Conservation (phyloP, 148 eudicot genomes). For the Gaultheria prostrata region DNA sequence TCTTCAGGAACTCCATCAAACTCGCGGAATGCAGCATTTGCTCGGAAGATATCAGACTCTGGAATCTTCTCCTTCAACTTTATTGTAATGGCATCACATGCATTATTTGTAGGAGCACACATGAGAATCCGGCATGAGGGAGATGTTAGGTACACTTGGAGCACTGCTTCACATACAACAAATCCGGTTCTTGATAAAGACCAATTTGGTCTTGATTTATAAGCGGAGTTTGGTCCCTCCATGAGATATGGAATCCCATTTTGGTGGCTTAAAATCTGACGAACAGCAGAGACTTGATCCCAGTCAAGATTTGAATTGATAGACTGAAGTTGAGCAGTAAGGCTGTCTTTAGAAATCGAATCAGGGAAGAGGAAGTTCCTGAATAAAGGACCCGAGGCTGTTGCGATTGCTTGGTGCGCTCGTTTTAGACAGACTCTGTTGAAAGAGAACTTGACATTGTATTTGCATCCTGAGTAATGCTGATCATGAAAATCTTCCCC, state of each 20-base stretch:
- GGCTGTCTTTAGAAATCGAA: neutral
- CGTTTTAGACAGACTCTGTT: slow-evolving; percentile 30
- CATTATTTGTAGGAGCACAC: slow-evolving; percentile 17
- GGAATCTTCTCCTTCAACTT: slow-evolving; percentile 15
- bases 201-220: neutral
- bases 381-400: slow-evolving; percentile 15
- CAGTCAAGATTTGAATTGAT: neutral
- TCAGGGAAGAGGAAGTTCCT: slow-evolving; percentile 26
- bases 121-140: slow-evolving; percentile 23
- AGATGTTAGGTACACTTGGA: slow-evolving; percentile 10
- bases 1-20: slow-evolving; percentile 27
- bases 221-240: slow-evolving; percentile 10
- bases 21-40: slow-evolving; percentile 35
- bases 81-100: slow-evolving; percentile 21
- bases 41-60: slow-evolving; percentile 23
- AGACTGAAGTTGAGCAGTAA: neutral
- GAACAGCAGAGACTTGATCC: slow-evolving; percentile 13
- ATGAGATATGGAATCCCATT: slow-evolving; percentile 16
- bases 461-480: slow-evolving; percentile 17
- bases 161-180: slow-evolving; percentile 12
- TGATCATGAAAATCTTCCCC: slow-evolving; percentile 25
- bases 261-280: slow-evolving; percentile 15
- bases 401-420: slow-evolving; percentile 29
- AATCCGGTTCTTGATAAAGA: neutral
- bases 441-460: slow-evolving; percentile 31